These are phyloP conservation scores for Gonapodya sp. DNA, from an alignment of 192 early-diverging fungal genomes.

Conservation along the genomic window DNA sequence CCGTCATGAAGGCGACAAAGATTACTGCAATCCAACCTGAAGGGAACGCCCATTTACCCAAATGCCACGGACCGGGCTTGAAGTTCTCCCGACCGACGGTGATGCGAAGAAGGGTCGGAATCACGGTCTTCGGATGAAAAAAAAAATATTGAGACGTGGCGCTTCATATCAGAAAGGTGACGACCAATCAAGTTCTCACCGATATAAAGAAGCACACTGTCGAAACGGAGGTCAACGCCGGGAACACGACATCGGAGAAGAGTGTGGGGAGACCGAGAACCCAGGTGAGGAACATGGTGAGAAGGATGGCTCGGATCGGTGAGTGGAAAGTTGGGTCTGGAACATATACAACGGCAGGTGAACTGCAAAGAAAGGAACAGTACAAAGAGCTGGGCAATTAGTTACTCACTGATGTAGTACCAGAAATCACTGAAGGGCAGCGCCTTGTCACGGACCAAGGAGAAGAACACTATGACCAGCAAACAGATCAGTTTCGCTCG, in stretches of 20 bases:
- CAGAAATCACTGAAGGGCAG: conserved; percentile 8
- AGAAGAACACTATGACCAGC: conserved; percentile 10
- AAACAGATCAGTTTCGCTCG: too few relatives aligned
- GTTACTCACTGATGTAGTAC: conserved; percentile 8
- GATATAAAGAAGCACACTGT: conserved; percentile 10
- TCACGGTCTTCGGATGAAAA: neutral
- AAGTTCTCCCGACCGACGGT: neutral
- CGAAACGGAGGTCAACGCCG: neutral
- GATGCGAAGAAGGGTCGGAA: conserved; percentile 8
- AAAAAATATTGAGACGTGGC: neutral
- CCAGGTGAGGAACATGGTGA: conserved; percentile 1
- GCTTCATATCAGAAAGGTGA: neutral
- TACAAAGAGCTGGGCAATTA: neutral
- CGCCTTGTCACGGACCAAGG: conserved; percentile 11
- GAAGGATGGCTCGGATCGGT: neutral
- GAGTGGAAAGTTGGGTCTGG: neutral
- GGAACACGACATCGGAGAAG: conserved; percentile 9
- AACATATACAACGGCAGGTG: too few relatives aligned
- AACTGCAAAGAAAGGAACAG: too few relatives aligned
- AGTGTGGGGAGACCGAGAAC: conserved; percentile 6
- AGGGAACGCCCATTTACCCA: neutral
- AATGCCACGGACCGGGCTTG: neutral
- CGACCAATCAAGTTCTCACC: neutral
- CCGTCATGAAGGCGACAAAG: conserved; percentile 4
- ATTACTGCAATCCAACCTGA: conserved; percentile 2